These are phyloP conservation scores for Trichoderma reesei DNA, from an alignment of 495 filamentous ascomycete genomes.

Conservation along the genomic window DNA sequence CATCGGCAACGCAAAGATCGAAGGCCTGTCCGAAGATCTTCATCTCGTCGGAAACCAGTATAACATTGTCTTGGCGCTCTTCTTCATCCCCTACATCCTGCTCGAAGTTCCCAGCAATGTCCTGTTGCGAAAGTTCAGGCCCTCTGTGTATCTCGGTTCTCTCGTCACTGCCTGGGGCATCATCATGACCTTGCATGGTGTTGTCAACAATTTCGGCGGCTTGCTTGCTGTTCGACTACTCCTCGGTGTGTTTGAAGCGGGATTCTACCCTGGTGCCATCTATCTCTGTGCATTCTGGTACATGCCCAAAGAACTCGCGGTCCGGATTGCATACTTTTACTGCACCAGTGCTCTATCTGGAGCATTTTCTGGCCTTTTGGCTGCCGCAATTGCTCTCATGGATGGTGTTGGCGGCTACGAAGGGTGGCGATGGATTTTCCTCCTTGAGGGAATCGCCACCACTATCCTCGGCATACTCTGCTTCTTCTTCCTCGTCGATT, in stretches of 20 bases:
- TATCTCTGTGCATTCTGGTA: slow-evolving; percentile 64
- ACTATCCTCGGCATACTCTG: slow-evolving; percentile 48
- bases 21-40: slow-evolving; percentile 51
- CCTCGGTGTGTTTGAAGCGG: slow-evolving; percentile 52
- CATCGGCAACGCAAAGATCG: slow-evolving; percentile 34
- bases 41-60: slow-evolving; percentile 55
- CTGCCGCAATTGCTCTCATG: slow-evolving; percentile 61
- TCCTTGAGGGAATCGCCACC: slow-evolving; percentile 63
- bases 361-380: slow-evolving; percentile 63
- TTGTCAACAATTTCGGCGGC: slow-evolving; percentile 46
- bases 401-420: slow-evolving; percentile 47
- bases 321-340: slow-evolving; percentile 65
- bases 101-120: slow-evolving; percentile 57
- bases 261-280: slow-evolving; percentile 57
- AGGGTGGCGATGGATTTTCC: slow-evolving; percentile 55
- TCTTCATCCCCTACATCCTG: slow-evolving; percentile 27
- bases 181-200: slow-evolving; percentile 55
- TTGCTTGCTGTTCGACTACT: slow-evolving; percentile 44
- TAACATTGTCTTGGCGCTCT: slow-evolving; percentile 56
- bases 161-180: slow-evolving; percentile 58
- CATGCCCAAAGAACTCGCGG: slow-evolving; percentile 57
- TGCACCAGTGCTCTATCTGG: slow-evolving; percentile 63
- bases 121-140: slow-evolving; percentile 54
- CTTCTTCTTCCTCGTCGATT: slow-evolving; percentile 59
- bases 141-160: slow-evolving; percentile 26